Evolutionary conservation across 768 basidiomycete species (phyloP).

Genomic region (Coprinopsis marcescibilis): DNA sequence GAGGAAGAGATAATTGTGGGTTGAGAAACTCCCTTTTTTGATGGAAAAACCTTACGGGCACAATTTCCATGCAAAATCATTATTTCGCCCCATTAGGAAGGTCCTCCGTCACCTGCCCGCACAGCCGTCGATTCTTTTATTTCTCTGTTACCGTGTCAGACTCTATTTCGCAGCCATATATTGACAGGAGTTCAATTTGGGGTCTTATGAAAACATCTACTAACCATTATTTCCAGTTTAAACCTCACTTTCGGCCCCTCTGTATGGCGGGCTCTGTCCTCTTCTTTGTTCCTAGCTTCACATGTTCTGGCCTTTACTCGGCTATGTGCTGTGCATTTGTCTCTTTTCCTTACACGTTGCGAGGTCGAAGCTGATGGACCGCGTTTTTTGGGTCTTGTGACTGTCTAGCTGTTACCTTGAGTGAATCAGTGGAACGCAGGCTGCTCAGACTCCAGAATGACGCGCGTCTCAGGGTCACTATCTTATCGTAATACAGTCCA

Average conservation of each 20-base stretch:
- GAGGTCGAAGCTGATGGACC: not conserved
- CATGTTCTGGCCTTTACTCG: not conserved
- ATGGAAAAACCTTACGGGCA: conserved; percentile 16
- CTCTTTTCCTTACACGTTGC: not conserved
- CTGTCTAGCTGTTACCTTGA: not conserved
- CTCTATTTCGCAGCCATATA: not conserved
- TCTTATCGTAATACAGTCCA: not conserved
- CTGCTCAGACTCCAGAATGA: not conserved
- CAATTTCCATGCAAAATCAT: conserved; percentile 12
- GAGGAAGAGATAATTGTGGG: conserved; percentile 12
- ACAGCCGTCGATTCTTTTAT: not conserved
- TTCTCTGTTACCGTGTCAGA: not conserved
- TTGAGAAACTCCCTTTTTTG: too few species aligned
- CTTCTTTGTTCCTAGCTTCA: not conserved
- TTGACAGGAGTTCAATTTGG: too few species aligned
- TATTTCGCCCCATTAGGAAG: conserved; percentile 10
- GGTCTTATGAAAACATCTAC: too few species aligned
- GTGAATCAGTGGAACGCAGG: not conserved
- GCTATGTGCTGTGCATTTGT: not conserved
- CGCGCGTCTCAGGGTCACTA: not conserved
- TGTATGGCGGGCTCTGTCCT: not conserved
- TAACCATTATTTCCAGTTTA: too few species aligned
- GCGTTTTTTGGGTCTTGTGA: not conserved
- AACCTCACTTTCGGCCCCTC: too few species aligned
- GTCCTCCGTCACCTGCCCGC: not conserved